phyloP scores from a whole-genome alignment of 257 asterid genomes.

The Echites panduratus region DNA sequence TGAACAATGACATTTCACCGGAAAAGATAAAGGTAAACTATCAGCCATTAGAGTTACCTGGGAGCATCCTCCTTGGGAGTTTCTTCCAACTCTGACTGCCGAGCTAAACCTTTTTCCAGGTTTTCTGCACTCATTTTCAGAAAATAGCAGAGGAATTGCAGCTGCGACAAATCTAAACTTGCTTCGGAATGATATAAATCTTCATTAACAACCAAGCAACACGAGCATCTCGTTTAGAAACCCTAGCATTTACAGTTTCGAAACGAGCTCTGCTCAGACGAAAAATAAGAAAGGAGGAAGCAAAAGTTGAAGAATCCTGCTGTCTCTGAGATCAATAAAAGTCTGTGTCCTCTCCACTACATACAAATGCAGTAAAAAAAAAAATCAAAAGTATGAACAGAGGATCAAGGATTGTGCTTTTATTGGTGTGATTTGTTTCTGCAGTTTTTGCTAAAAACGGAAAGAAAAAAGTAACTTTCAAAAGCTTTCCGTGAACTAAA shows the following conservation, averaged over 20 bases:
- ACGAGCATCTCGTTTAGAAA: background rate
- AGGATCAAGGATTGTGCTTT: background rate
- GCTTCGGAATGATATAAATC: background rate
- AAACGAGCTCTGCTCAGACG: background rate
- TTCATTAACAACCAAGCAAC: background rate
- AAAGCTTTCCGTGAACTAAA: background rate
- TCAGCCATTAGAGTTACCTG: conserved; percentile 2
- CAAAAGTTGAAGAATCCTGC: background rate
- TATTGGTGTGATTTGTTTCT: background rate
- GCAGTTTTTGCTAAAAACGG: background rate
- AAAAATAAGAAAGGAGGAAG: background rate
- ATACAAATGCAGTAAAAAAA: background rate
- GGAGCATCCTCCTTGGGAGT: background rate
- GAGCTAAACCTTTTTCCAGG: background rate
- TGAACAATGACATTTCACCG: background rate
- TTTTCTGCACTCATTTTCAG: conserved; percentile 10
- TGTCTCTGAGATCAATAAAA: background rate
- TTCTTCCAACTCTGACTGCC: conserved; percentile 9
- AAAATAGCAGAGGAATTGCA: background rate
- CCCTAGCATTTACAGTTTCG: background rate
- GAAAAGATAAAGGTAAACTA: background rate
- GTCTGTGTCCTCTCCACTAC: background rate
- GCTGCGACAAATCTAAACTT: background rate
- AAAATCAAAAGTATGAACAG: background rate
- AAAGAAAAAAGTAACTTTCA: conserved; percentile 2